Evolutionary conservation across 805 yeast species (phyloP).

Genomic region (Hanseniaspora lindneri): DNA sequence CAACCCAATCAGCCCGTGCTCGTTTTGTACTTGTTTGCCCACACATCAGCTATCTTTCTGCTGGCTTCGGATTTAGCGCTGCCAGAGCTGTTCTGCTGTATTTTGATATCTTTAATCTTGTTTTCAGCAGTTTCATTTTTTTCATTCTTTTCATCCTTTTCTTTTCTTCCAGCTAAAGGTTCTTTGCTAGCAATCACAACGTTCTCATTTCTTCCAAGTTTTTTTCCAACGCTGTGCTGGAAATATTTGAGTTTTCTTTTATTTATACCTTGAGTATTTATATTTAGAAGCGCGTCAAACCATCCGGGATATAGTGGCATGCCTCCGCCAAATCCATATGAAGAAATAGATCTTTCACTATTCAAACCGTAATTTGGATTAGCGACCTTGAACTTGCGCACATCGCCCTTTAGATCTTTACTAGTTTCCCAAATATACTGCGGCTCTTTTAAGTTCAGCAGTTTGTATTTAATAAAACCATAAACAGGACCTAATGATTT

Average conservation of each 20-base stretch:
- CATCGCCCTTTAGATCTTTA: conserved; percentile 1
- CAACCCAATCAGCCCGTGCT: neutral
- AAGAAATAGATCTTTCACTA: neutral
- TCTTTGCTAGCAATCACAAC: too few species aligned
- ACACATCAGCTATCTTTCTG: neutral
- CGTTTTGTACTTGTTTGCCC: conserved; percentile 3
- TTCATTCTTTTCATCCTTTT: too few species aligned
- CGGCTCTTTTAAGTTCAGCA: neutral
- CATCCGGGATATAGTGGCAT: conserved; percentile 10
- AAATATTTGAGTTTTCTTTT: neutral
- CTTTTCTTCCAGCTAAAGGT: too few species aligned
- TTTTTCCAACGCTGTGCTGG: neutral
- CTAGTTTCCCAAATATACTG: neutral
- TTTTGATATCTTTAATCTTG: too few species aligned
- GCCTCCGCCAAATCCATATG: conserved; percentile 15
- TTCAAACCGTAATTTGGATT: neutral
- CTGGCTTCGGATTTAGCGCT: neutral
- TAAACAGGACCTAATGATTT: conserved; percentile 39
- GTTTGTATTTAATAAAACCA: conserved; percentile 24
- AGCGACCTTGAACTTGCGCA: neutral
- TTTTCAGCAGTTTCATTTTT: too few species aligned
- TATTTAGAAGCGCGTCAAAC: neutral
- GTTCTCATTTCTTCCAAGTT: neutral
- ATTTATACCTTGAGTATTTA: neutral
- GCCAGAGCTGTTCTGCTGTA: neutral